These are phyloP conservation scores for Kluyveromyces sp. DNA, from an alignment of 1,139 yeast genomes.

Conservation along the genomic window DNA sequence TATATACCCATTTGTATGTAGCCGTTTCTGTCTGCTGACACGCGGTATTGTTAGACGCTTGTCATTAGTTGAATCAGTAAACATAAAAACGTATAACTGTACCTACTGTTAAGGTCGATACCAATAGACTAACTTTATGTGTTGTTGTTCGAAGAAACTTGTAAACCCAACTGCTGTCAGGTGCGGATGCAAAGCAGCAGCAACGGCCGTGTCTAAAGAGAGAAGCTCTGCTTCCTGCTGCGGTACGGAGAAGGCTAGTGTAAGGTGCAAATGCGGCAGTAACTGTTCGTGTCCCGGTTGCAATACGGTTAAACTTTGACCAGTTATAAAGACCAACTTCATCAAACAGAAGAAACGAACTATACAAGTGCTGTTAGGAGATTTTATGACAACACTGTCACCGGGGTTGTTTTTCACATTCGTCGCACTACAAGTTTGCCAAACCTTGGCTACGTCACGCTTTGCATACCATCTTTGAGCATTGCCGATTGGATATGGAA, in stretches of 20 bases:
- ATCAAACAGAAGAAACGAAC: too few relatives aligned
- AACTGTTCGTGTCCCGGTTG: constrained; percentile 16
- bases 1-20: too few relatives aligned
- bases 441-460: too few relatives aligned
- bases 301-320: constrained; percentile 15
- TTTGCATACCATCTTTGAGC: too few relatives aligned
- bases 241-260: constrained; percentile 7
- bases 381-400: not conserved
- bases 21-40: too few relatives aligned
- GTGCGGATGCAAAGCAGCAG: not conserved
- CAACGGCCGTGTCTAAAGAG: not conserved
- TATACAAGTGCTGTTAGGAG: too few relatives aligned
- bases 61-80: too few relatives aligned
- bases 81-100: too few relatives aligned
- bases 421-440: too few relatives aligned
- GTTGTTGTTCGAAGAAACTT: constrained; percentile 1
- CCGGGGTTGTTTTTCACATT: too few relatives aligned
- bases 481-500: too few relatives aligned
- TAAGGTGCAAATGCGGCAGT: constrained; percentile 18
- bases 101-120: not conserved
- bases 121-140: not conserved
- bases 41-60: too few relatives aligned
- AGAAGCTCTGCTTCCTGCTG: constrained; percentile 9
- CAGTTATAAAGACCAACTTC: not conserved
- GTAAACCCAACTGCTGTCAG: not conserved